Conservation (phyloP, 768 basidiomycete genomes). For the Lepiota venenata region DNA sequence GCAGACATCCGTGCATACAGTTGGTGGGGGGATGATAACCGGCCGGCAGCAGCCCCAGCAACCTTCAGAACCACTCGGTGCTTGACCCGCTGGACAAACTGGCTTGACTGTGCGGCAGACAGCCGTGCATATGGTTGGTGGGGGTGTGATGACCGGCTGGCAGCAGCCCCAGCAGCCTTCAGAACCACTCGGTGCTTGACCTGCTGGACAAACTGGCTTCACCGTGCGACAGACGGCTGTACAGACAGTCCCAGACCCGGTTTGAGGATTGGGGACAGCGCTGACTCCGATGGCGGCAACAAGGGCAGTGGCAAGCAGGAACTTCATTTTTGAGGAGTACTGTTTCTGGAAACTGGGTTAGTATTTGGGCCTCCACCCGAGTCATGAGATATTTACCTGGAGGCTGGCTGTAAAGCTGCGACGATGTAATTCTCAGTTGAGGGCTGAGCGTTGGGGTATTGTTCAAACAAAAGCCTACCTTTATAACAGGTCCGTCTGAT, state of each 20-base stretch:
- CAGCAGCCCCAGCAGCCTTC: slow-evolving; percentile 11
- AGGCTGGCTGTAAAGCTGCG: neutral
- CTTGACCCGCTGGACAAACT: neutral
- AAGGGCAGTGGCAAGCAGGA: neutral
- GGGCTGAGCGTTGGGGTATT: too few relatives aligned
- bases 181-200: neutral
- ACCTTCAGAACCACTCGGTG: neutral
- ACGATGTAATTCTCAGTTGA: too few relatives aligned
- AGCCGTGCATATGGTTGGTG: neutral
- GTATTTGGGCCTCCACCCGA: too few relatives aligned
- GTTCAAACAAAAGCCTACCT: too few relatives aligned
- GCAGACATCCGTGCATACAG: neutral
- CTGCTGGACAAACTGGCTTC: slow-evolving; percentile 1
- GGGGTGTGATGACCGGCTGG: neutral
- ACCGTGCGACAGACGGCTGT: neutral
- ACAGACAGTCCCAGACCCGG: neutral
- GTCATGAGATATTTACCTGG: neutral
- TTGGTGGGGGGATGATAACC: slow-evolving; percentile 1
- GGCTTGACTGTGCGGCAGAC: slow-evolving; percentile 1
- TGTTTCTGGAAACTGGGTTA: neutral
- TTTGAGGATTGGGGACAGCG: slow-evolving; percentile 4
- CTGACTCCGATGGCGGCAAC: neutral
- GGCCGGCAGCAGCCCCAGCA: slow-evolving; percentile 9
- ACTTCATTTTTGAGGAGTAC: neutral
- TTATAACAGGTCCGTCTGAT: too few relatives aligned